Evolutionary conservation across 441 rosid species (phyloP).

Genomic region (Sinapis alba): DNA sequence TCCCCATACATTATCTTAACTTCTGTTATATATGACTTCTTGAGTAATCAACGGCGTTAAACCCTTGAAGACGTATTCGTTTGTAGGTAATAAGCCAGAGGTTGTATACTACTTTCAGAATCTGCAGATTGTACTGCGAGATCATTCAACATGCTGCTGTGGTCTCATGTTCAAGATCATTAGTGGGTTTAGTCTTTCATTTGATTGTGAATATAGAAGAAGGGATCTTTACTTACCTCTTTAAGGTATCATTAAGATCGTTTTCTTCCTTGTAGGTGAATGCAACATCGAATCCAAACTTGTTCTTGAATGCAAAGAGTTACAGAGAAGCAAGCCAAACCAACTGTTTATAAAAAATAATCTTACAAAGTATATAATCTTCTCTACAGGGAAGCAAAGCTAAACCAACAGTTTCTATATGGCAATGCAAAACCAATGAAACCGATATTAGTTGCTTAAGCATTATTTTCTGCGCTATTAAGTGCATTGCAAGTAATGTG

Average conservation of each 20-base stretch:
- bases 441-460: neutral
- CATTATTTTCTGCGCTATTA: conserved; percentile 3
- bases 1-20: too few species aligned
- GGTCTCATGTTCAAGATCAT: too few species aligned
- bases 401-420: neutral
- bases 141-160: too few species aligned
- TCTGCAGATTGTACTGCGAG: too few species aligned
- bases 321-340: neutral
- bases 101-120: too few species aligned
- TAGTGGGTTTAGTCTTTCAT: too few species aligned
- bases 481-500: conserved; percentile 13
- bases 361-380: neutral
- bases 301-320: conserved; percentile 40
- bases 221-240: conserved; percentile 38
- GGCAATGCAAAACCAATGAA: conserved; percentile 21
- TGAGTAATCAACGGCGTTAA: too few species aligned
- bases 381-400: neutral
- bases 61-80: too few species aligned
- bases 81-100: too few species aligned
- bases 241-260: conserved; percentile 44
- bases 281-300: conserved; percentile 50
- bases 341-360: neutral
- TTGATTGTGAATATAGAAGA: neutral
- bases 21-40: too few species aligned
- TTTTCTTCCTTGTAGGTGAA: conserved; percentile 56